Conservation (phyloP, 2,329 filamentous ascomycete genomes). For the Fusarium lyarnte region DNA sequence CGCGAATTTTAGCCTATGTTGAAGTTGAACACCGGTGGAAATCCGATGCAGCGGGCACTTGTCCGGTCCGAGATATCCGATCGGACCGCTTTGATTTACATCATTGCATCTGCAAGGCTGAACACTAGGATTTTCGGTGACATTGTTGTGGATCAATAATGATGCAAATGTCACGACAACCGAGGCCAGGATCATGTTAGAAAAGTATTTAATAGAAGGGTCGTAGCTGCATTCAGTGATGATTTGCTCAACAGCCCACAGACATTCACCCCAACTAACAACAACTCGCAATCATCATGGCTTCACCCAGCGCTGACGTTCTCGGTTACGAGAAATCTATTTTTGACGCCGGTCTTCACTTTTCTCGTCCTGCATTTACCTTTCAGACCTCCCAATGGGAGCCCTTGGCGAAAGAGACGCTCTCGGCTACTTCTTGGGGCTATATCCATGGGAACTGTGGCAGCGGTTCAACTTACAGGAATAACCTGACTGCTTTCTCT, state of each 20-base stretch:
- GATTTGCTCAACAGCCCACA: background rate
- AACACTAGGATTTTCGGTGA: background rate
- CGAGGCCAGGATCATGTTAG: background rate
- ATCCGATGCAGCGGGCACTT: background rate
- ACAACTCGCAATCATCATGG: background rate
- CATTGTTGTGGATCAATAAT: background rate
- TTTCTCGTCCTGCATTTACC: conserved; percentile 3
- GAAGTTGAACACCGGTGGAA: background rate
- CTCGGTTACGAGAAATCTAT: conserved; percentile 15
- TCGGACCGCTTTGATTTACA: background rate
- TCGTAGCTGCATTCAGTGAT: too few species aligned
- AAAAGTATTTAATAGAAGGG: background rate
- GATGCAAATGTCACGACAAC: background rate
- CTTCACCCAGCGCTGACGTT: conserved; percentile 8
- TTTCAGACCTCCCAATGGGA: conserved; percentile 20
- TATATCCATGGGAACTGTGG: conserved; percentile 29
- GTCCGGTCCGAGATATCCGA: conserved; percentile 5
- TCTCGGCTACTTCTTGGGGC: conserved; percentile 26
- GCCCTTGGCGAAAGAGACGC: conserved; percentile 7
- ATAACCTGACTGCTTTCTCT: conserved; percentile 9
- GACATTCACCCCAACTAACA: background rate
- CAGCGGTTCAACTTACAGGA: conserved; percentile 15
- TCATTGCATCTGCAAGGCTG: background rate
- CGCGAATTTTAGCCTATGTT: background rate
- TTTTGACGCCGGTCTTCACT: conserved; percentile 9